These are phyloP conservation scores for Agaricus blazei DNA, from an alignment of 768 basidiomycete species.

Conservation along the genomic window DNA sequence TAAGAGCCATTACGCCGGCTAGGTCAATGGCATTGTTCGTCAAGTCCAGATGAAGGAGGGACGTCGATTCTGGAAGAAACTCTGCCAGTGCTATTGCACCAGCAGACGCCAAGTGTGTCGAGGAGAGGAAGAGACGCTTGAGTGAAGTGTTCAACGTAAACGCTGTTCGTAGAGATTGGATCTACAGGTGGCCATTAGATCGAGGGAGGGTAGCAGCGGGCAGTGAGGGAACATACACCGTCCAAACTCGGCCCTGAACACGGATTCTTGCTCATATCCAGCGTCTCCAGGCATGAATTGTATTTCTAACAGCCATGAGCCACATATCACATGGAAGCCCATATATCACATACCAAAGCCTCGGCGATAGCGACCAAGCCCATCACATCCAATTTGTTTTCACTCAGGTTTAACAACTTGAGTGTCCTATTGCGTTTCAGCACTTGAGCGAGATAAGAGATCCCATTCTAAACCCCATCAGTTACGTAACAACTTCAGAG, in stretches of 20 bases:
- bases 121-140: slow-evolving; percentile 88
- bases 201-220: background rate
- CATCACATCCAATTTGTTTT: slow-evolving; percentile 86
- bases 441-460: slow-evolving; percentile 90
- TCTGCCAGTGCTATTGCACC: slow-evolving; percentile 96
- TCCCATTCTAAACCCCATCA: slow-evolving; percentile 45
- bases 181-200: slow-evolving; percentile 29
- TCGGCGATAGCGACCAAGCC: slow-evolving; percentile 83
- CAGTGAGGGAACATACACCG: slow-evolving; percentile 54
- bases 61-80: slow-evolving; percentile 87
- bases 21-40: slow-evolving; percentile 80
- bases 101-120: slow-evolving; percentile 70
- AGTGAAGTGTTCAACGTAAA: slow-evolving; percentile 90
- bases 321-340: background rate
- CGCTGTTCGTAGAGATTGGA: slow-evolving; percentile 84
- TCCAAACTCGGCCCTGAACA: slow-evolving; percentile 87
- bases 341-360: slow-evolving; percentile 59
- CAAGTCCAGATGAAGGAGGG: slow-evolving; percentile 87
- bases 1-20: slow-evolving; percentile 91
- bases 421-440: slow-evolving; percentile 93
- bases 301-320: slow-evolving; percentile 64
- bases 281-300: slow-evolving; percentile 87
- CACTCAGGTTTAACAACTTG: slow-evolving; percentile 89
- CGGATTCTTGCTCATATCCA: slow-evolving; percentile 90
- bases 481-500: slow-evolving; percentile 1